Evolutionary conservation across 2,329 filamentous ascomycete genomes (phyloP).

Genomic region (Grosmannia serpens): DNA sequence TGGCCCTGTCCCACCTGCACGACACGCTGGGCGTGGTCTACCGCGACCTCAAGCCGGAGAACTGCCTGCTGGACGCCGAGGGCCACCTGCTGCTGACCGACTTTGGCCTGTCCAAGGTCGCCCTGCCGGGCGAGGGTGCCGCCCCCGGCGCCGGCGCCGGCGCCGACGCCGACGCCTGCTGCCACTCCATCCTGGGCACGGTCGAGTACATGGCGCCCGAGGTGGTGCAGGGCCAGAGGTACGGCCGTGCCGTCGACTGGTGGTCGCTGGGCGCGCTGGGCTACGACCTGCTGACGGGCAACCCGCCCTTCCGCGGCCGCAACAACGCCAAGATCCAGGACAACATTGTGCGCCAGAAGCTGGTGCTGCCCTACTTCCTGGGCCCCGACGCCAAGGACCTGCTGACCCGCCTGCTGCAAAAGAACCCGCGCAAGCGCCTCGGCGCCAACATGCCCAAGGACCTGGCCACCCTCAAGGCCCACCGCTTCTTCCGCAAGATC

Average conservation of each 20-base stretch:
- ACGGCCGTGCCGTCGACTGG: constrained; percentile 95
- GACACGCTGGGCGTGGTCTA: constrained; percentile 89
- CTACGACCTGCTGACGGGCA: constrained; percentile 85
- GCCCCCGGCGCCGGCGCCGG: constrained; percentile 33
- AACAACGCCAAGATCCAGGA: constrained; percentile 94
- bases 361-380: constrained; percentile 80
- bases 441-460: constrained; percentile 86
- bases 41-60: constrained; percentile 94
- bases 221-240: constrained; percentile 75
- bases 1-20: constrained; percentile 88
- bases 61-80: constrained; percentile 83
- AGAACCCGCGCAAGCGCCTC: constrained; percentile 83
- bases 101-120: constrained; percentile 93
- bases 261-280: constrained; percentile 94
- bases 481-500: constrained; percentile 94
- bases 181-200: constrained; percentile 86
- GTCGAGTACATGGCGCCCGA: constrained; percentile 99
- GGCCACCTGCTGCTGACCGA: constrained; percentile 92
- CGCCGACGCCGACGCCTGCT: constrained; percentile 46
- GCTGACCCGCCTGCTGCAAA: constrained; percentile 77
- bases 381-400: constrained; percentile 88
- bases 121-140: constrained; percentile 32
- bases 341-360: constrained; percentile 89
- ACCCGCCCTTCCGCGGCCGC: constrained; percentile 78
- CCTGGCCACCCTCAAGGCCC: constrained; percentile 71